These are phyloP conservation scores for Colletotrichum viniferum DNA, from an alignment of 2,329 filamentous ascomycete species.

Conservation along the genomic window DNA sequence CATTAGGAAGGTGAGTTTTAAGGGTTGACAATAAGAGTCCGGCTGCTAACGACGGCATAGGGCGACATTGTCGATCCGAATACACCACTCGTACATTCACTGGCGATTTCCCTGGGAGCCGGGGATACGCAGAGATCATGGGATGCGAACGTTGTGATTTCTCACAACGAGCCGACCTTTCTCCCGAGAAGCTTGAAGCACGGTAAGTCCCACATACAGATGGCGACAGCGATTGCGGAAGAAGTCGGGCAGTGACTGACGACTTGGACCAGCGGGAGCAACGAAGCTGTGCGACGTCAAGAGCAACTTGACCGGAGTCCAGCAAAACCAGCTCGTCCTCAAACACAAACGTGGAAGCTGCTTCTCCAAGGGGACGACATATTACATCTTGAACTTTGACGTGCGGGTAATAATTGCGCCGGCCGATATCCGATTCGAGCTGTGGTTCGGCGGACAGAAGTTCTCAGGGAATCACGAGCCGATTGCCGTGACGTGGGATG, in stretches of 20 bases:
- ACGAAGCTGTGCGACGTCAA: constrained; percentile 42
- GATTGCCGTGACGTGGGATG: constrained; percentile 39
- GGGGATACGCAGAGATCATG: constrained; percentile 37
- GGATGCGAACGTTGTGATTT: constrained; percentile 43
- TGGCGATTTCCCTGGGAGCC: constrained; percentile 36
- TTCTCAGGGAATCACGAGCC: constrained; percentile 44
- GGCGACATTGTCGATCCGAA: constrained; percentile 44
- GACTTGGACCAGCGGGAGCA: constrained; percentile 33
- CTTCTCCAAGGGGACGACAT: constrained; percentile 38
- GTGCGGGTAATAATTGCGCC: constrained; percentile 60
- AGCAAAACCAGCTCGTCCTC: constrained; percentile 39
- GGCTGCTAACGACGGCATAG: background rate
- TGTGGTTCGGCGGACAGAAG: constrained; percentile 45
- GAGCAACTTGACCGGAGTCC: constrained; percentile 43
- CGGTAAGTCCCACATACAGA: constrained; percentile 28
- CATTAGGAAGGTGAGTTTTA: constrained; percentile 37
- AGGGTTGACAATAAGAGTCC: background rate
- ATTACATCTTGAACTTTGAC: constrained; percentile 47
- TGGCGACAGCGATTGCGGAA: background rate
- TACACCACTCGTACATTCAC: constrained; percentile 34
- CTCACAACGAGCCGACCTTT: constrained; percentile 37
- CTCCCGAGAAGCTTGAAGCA: constrained; percentile 42
- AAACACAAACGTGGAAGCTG: constrained; percentile 39
- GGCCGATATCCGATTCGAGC: constrained; percentile 54
- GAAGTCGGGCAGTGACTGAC: background rate